phyloP scores from a whole-genome alignment of 129 eudicot species.

The Pulicaria dysenterica region DNA sequence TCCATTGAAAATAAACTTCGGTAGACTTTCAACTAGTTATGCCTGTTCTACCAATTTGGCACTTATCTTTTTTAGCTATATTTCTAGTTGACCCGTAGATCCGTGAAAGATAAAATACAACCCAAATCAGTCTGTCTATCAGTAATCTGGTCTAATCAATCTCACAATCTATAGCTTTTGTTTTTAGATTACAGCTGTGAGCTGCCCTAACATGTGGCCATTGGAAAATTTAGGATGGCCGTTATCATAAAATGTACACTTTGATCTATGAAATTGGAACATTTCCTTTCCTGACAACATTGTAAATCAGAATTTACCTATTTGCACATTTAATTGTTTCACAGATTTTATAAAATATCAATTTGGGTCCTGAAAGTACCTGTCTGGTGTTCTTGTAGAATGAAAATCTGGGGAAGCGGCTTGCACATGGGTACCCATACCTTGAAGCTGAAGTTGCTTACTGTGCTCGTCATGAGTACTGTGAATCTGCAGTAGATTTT shows the following conservation, averaged over 20 bases:
- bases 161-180: slow-evolving; percentile 13
- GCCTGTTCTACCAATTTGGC: neutral
- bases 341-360: neutral
- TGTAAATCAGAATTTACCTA: neutral
- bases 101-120: neutral
- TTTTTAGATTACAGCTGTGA: too few relatives aligned
- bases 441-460: slow-evolving; percentile 97
- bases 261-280: slow-evolving; percentile 6
- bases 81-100: neutral
- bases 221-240: slow-evolving; percentile 18
- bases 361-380: neutral
- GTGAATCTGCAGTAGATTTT: slow-evolving; percentile 90
- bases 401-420: slow-evolving; percentile 88
- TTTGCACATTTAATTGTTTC: neutral
- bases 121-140: neutral
- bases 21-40: neutral
- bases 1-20: neutral
- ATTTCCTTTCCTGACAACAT: neutral
- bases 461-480: slow-evolving; percentile 83
- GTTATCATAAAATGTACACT: neutral
- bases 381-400: slow-evolving; percentile 39
- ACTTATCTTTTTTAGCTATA: neutral
- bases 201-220: neutral
- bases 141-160: neutral
- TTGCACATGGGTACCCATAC: slow-evolving; percentile 94